These are phyloP conservation scores for Fusarium humuli DNA, from an alignment of 2,329 filamentous ascomycete genomes.

Conservation along the genomic window DNA sequence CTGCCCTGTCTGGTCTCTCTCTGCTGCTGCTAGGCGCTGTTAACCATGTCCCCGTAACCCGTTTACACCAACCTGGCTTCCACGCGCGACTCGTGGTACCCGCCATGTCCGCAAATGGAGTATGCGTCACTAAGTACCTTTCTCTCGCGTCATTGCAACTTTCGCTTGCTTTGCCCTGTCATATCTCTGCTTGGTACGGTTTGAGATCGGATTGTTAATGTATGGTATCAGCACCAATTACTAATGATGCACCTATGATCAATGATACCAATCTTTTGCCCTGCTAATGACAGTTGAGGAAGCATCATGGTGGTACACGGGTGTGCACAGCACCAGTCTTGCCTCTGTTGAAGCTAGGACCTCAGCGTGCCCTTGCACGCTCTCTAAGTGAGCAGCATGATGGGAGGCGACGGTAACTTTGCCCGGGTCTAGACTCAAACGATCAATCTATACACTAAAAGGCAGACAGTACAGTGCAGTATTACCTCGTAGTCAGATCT, in stretches of 20 bases:
- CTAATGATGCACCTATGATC: conserved; percentile 41
- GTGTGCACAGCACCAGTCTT: conserved; percentile 25
- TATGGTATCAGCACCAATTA: conserved; percentile 12
- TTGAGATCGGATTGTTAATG: conserved; percentile 7
- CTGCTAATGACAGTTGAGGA: conserved; percentile 21
- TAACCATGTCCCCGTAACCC: conserved; percentile 12
- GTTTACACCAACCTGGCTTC: conserved; percentile 27
- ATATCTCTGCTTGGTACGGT: conserved; percentile 15
- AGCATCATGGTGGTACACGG: conserved; percentile 36
- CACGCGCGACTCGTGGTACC: conserved; percentile 42
- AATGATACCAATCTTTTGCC: conserved; percentile 12
- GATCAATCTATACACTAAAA: conserved; percentile 8
- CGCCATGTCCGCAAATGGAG: conserved; percentile 43
- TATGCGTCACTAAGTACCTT: conserved; percentile 44
- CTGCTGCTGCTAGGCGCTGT: conserved; percentile 7
- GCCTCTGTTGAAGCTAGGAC: conserved; percentile 36
- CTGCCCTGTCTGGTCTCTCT: conserved; percentile 23
- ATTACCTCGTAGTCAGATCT: conserved; percentile 12
- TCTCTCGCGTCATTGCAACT: conserved; percentile 16
- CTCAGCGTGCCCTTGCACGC: conserved; percentile 34
- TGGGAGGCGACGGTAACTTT: conserved; percentile 11
- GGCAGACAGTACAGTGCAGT: not conserved
- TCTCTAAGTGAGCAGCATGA: conserved; percentile 24
- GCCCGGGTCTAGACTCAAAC: conserved; percentile 12
- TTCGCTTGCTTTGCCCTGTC: conserved; percentile 17